Conservation (phyloP, 495 filamentous ascomycete species). For the Penicillium diatomitis region DNA sequence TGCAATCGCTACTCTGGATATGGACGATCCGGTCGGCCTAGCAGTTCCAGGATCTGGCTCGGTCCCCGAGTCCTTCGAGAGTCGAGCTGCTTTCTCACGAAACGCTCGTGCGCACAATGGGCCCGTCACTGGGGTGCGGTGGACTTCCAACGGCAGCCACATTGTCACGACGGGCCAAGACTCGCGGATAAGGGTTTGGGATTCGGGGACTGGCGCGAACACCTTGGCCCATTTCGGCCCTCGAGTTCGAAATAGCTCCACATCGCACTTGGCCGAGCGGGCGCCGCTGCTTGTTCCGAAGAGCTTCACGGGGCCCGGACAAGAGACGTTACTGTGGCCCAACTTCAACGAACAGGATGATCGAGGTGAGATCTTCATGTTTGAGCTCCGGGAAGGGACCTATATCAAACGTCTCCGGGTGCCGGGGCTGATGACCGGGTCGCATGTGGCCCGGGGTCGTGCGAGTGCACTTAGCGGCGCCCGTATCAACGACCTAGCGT, state of each 20-base stretch:
- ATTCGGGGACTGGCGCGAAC: constrained; percentile 68
- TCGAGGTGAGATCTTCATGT: constrained; percentile 55
- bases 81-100: constrained; percentile 38
- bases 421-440: constrained; percentile 43
- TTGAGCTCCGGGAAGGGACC: constrained; percentile 66
- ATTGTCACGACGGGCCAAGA: constrained; percentile 77
- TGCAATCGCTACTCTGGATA: constrained; percentile 65
- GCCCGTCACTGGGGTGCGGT: constrained; percentile 72
- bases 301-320: constrained; percentile 36
- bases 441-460: constrained; percentile 19
- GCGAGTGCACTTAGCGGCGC: constrained; percentile 35
- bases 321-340: constrained; percentile 62
- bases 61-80: constrained; percentile 19
- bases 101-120: constrained; percentile 59
- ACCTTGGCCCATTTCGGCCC: constrained; percentile 77
- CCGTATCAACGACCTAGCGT: constrained; percentile 61
- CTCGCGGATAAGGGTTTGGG: constrained; percentile 74
- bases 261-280: constrained; percentile 49
- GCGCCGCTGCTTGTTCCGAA: constrained; percentile 53
- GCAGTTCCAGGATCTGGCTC: constrained; percentile 16
- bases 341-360: constrained; percentile 57
- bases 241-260: constrained; percentile 53
- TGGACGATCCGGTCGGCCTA: constrained; percentile 66
- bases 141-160: constrained; percentile 67
- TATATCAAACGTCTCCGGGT: constrained; percentile 59